Evolutionary conservation across 768 basidiomycete species (phyloP).

Genomic region (Tephrocybe sp.): DNA sequence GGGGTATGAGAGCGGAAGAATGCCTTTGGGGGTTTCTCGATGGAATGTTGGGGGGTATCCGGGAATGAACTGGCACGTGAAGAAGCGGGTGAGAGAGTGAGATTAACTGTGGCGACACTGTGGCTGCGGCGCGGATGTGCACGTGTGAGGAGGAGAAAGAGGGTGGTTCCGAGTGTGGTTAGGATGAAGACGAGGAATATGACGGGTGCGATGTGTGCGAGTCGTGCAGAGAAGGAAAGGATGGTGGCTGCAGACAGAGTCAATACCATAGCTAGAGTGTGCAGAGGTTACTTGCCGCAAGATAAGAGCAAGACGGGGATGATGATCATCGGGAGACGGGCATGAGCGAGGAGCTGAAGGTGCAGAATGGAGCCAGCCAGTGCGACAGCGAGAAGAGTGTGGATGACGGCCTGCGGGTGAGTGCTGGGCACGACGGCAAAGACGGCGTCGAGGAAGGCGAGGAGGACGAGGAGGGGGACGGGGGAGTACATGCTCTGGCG

Average conservation of each 20-base stretch:
- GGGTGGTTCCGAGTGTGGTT: slow-evolving; percentile 3
- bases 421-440: slow-evolving; percentile 5
- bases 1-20: no score
- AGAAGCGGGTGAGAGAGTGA: not conserved
- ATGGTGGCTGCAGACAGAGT: slow-evolving; percentile 7
- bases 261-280: not conserved
- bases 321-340: no score
- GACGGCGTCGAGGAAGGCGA: slow-evolving; percentile 9
- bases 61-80: slow-evolving; percentile 1
- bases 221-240: slow-evolving; percentile 7
- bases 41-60: not conserved
- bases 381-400: slow-evolving; percentile 5
- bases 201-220: slow-evolving; percentile 8
- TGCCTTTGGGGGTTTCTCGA: slow-evolving; percentile 6
- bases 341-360: no score
- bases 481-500: slow-evolving; percentile 9
- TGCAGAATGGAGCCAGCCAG: slow-evolving; percentile 11
- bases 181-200: slow-evolving; percentile 8
- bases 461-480: slow-evolving; percentile 10
- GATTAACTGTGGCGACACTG: not conserved
- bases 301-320: slow-evolving; percentile 9
- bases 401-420: slow-evolving; percentile 9
- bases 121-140: not conserved
- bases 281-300: not conserved
- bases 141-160: not conserved